Evolutionary conservation across 108 stramenopile genomes (phyloP).

Genomic region (Nannochloropsis granulata): DNA sequence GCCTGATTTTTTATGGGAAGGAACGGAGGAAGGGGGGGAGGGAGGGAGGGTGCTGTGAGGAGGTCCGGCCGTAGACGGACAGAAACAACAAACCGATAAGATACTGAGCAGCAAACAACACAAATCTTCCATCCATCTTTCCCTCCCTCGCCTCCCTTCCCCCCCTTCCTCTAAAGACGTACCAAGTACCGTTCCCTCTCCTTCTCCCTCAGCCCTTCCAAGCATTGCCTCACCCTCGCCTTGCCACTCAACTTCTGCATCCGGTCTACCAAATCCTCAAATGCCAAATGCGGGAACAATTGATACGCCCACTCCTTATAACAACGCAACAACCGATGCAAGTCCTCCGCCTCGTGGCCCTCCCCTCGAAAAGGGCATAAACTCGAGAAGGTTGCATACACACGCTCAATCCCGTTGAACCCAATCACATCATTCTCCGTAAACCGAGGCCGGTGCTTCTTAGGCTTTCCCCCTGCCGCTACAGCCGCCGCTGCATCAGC

Average conservation of each 20-base stretch:
- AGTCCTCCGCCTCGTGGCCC: neutral
- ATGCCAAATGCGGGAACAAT: constrained; percentile 15
- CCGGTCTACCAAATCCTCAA: constrained; percentile 17
- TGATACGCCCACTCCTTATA: constrained; percentile 24
- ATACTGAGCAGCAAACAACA: neutral
- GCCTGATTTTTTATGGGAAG: neutral
- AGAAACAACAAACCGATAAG: neutral
- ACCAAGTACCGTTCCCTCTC: constrained; percentile 16
- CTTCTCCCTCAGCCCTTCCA: constrained; percentile 13
- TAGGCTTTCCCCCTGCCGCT: neutral
- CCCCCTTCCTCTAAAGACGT: neutral
- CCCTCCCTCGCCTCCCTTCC: neutral
- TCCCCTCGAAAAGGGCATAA: neutral
- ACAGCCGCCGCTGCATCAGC: neutral
- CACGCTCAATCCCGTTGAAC: neutral
- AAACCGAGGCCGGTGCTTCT: neutral
- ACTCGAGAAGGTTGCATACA: neutral
- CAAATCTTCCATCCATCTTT: neutral
- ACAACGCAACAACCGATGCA: neutral
- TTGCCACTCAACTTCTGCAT: constrained; percentile 20
- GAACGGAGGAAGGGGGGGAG: neutral
- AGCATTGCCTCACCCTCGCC: constrained; percentile 3
- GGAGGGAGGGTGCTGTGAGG: neutral
- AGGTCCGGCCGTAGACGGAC: neutral
- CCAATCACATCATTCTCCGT: neutral